phyloP scores from a whole-genome alignment of 257 asterid species.

The Thymus quinquecostatus region DNA sequence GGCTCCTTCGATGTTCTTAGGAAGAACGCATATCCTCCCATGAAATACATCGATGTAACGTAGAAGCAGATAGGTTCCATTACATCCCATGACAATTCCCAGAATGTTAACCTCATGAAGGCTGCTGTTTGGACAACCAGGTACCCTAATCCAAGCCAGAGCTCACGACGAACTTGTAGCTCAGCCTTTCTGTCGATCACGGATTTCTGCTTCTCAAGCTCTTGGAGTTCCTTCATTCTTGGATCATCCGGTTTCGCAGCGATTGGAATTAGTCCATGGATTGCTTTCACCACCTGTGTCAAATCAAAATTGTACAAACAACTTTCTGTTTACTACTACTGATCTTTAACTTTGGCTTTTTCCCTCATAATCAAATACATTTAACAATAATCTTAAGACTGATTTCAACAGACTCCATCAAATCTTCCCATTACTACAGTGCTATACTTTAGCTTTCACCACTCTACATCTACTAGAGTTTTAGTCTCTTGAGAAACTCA shows the following conservation, averaged over 20 bases:
- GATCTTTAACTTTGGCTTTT: background rate
- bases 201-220: conserved; percentile 64
- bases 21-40: conserved; percentile 83
- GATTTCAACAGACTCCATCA: background rate
- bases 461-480: background rate
- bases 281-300: conserved; percentile 86
- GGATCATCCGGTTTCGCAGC: conserved; percentile 47
- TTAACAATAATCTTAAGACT: background rate
- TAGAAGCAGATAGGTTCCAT: conserved; percentile 98
- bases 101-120: conserved; percentile 88
- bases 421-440: background rate
- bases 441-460: background rate
- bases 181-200: conserved; percentile 66
- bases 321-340: conserved; percentile 38
- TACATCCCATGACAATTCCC: conserved; percentile 97
- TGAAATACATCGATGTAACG: conserved; percentile 73
- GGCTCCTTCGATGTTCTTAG: conserved; percentile 81
- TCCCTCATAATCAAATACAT: conserved; percentile 17
- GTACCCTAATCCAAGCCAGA: conserved; percentile 77
- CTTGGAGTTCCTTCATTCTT: conserved; percentile 55
- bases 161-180: conserved; percentile 56
- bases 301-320: conserved; percentile 48
- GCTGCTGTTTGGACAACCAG: conserved; percentile 74
- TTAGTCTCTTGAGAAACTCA: background rate
- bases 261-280: conserved; percentile 59